phyloP scores from a whole-genome alignment of 495 filamentous ascomycete species.

The Penicillium tannophilum region DNA sequence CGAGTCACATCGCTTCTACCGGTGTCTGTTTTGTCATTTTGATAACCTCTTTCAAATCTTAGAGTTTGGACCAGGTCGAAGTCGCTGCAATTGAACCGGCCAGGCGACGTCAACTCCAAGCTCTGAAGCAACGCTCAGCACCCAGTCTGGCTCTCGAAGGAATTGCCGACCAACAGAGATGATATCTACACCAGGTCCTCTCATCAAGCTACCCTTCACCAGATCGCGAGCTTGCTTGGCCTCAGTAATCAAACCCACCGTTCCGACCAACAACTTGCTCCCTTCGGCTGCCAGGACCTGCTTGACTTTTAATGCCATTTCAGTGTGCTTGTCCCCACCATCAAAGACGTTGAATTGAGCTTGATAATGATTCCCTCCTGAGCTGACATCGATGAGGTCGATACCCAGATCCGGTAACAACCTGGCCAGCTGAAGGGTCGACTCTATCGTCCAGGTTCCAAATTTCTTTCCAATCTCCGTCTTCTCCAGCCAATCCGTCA shows the following conservation, averaged over 20 bases:
- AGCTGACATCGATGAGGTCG: conserved; percentile 67
- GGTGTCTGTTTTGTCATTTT: neutral
- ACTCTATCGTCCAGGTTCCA: conserved; percentile 55
- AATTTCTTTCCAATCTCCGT: conserved; percentile 56
- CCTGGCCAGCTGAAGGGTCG: conserved; percentile 55
- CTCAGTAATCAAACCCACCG: conserved; percentile 65
- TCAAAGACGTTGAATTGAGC: neutral
- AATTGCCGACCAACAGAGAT: conserved; percentile 59
- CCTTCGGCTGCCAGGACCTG: conserved; percentile 67
- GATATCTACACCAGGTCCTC: conserved; percentile 49
- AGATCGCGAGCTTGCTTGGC: conserved; percentile 60
- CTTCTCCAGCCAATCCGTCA: conserved; percentile 63
- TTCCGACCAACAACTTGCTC: conserved; percentile 57
- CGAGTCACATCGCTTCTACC: neutral
- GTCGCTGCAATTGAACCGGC: neutral
- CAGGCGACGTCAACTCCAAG: neutral
- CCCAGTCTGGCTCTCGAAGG: neutral
- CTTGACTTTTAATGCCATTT: conserved; percentile 18
- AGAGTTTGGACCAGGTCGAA: neutral
- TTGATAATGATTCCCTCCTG: conserved; percentile 56
- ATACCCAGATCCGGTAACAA: conserved; percentile 58
- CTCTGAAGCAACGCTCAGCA: neutral
- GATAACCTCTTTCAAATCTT: neutral
- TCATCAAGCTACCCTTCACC: conserved; percentile 29
- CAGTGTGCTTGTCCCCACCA: neutral